These are phyloP conservation scores for Schizophyllum amplum DNA, from an alignment of 1,284 basidiomycete genomes.

Conservation along the genomic window DNA sequence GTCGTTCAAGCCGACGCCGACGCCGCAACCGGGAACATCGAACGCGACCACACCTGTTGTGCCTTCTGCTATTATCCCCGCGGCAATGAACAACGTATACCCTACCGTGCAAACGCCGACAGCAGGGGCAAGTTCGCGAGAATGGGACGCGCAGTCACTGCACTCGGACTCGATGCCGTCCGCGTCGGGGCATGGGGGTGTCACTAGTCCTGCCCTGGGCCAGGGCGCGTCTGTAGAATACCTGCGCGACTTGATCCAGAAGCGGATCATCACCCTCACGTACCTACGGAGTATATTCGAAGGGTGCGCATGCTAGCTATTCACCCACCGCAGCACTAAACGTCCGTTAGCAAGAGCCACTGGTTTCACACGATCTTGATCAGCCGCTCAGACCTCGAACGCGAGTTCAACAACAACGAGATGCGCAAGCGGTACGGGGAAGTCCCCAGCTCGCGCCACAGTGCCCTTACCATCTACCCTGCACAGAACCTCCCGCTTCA, in stretches of 20 bases:
- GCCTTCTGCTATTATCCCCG: conserved; percentile 24
- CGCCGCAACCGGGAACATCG: conserved; percentile 16
- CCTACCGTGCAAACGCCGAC: conserved; percentile 34
- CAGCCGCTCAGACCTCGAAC: conserved; percentile 63
- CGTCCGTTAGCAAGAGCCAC: conserved; percentile 51
- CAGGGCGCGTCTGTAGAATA: conserved; percentile 70
- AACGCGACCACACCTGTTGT: conserved; percentile 23
- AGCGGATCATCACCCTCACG: conserved; percentile 75
- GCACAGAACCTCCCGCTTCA: conserved; percentile 66
- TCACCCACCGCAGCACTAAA: conserved; percentile 1
- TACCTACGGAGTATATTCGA: conserved; percentile 80
- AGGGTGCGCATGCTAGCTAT: conserved; percentile 45
- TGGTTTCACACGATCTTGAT: conserved; percentile 88
- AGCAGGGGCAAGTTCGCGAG: conserved; percentile 31
- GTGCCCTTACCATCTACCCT: conserved; percentile 4
- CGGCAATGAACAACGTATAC: conserved; percentile 21
- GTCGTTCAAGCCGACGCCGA: conserved; percentile 47
- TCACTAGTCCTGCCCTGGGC: conserved; percentile 35
- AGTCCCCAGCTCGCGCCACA: not conserved
- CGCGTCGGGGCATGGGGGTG: conserved; percentile 18
- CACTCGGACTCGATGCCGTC: conserved; percentile 41
- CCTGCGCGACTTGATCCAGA: conserved; percentile 69
- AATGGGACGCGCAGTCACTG: conserved; percentile 63
- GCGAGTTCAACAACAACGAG: conserved; percentile 59
- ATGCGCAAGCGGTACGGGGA: conserved; percentile 69